Evolutionary conservation across 1,284 basidiomycete species (phyloP), one percentile per base, ranked within the genome.

Genomic region (Uromyces viciae-fabae): DNA sequence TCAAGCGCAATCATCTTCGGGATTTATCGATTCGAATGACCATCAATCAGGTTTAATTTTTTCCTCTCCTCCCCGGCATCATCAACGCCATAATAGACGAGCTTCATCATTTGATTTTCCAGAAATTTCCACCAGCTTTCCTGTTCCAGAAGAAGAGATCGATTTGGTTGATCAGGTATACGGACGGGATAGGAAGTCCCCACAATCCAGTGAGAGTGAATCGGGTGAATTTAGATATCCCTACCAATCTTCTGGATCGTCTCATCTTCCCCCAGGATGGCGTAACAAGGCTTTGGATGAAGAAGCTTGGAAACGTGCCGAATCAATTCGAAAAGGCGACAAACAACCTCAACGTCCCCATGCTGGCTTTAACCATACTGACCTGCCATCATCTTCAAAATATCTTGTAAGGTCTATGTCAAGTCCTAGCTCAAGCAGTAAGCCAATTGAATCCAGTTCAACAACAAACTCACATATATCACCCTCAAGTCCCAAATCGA

Each of bases 131-230:
- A 33, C 69, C 3, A 72, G 52, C 69, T 72, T 72, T 38, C 69
- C 62, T 25, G n/a, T n/a, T n/a, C n/a, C n/a, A n/a, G 77, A 79
- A 5, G 77, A 79, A 71, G 77, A 79, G 68, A 69, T 79, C 28
- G 95, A 98, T 86, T 89, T 98, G 4, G 93, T 98, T 3, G 95
- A 98, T 85, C 95, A 98, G 85, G 87, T 97, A 0, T 97, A 94
- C 83, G 87, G 89, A 54, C 90, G 92, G 81, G 89, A 92, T 78
- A 91, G 91, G 22, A 90, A 92, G 31, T 93, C 94, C 77, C 90
- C 92, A 0, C 91, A 94, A 75, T 90, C 94, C 4, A 87, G 94
- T 36, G 43, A 60, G 46, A 25, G 58, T 33, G n/a, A 74, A 76
- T 38, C 14, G 36, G 17, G 82, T 72, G 17, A 81, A 80, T 73